phyloP scores from a whole-genome alignment of 805 yeast genomes.

The Yarrowia sp. region DNA sequence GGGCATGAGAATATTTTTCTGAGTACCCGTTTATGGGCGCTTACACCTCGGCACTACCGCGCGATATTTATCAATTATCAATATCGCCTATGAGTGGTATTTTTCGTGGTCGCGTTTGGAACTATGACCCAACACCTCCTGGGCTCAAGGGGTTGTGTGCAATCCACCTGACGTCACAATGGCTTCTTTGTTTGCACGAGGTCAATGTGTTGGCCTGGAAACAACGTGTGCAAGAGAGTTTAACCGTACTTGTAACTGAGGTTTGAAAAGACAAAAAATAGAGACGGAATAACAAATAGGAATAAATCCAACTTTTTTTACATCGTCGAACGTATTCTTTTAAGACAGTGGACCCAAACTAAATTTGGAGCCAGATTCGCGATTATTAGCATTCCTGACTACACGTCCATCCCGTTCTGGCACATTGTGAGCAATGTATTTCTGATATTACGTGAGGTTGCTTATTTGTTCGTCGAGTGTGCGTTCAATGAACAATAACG shows the following conservation, averaged over 20 bases:
- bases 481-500: too few species aligned
- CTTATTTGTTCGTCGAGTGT: too few species aligned
- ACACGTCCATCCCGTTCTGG: too few species aligned
- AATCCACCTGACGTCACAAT: constrained; percentile 16
- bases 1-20: too few species aligned
- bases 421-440: too few species aligned
- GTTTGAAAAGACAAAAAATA: not conserved
- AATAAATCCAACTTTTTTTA: not conserved
- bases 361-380: not conserved
- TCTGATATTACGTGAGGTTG: too few species aligned
- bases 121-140: not conserved
- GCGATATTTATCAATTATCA: not conserved
- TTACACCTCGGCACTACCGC: not conserved
- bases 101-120: not conserved
- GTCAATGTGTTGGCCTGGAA: constrained; percentile 24
- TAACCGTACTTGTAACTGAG: not conserved
- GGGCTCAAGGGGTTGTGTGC: not conserved
- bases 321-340: not conserved
- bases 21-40: too few species aligned
- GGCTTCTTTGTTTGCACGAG: constrained; percentile 8
- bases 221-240: not conserved
- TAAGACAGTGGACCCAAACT: not conserved
- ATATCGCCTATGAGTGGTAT: not conserved
- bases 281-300: constrained; percentile 8
- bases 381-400: not conserved